These are phyloP conservation scores for Angomonas desouzai DNA, from an alignment of 208 protist genomes.

Conservation along the genomic window DNA sequence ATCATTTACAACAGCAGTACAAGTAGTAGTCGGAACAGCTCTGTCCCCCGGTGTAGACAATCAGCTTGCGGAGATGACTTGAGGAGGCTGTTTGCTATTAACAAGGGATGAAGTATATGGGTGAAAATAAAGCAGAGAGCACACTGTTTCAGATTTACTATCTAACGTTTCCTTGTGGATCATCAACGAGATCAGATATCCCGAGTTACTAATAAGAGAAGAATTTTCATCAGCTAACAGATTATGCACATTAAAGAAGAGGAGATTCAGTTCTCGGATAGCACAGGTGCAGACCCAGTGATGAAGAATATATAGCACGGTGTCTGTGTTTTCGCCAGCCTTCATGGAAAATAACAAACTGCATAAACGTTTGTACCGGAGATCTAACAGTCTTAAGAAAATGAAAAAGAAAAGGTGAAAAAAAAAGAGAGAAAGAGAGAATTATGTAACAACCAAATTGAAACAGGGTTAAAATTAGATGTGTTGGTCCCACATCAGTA, in stretches of 20 bases:
- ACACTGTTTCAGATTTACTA: background rate
- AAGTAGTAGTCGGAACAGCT: background rate
- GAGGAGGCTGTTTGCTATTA: background rate
- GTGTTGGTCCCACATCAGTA: background rate
- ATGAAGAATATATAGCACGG: conserved; percentile 4
- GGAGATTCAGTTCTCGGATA: background rate
- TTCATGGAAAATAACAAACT: conserved; percentile 2
- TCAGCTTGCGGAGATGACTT: background rate
- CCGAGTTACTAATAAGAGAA: conserved; percentile 1
- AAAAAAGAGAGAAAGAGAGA: background rate
- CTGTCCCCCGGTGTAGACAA: background rate
- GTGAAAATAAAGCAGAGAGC: background rate
- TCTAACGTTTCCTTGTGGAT: conserved; percentile 1
- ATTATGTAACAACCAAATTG: background rate
- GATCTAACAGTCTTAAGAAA: background rate
- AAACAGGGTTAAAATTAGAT: background rate
- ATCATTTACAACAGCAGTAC: background rate
- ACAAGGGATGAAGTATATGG: background rate
- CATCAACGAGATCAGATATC: conserved; percentile 1
- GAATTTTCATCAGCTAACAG: background rate
- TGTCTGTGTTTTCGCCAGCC: conserved; percentile 11
- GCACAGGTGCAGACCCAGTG: conserved; percentile 10
- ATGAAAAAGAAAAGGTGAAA: conserved; percentile 7
- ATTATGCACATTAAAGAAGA: background rate
- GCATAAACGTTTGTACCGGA: no score